phyloP scores from a whole-genome alignment of 1,139 yeast species.

The Hyphopichia burtonii region DNA sequence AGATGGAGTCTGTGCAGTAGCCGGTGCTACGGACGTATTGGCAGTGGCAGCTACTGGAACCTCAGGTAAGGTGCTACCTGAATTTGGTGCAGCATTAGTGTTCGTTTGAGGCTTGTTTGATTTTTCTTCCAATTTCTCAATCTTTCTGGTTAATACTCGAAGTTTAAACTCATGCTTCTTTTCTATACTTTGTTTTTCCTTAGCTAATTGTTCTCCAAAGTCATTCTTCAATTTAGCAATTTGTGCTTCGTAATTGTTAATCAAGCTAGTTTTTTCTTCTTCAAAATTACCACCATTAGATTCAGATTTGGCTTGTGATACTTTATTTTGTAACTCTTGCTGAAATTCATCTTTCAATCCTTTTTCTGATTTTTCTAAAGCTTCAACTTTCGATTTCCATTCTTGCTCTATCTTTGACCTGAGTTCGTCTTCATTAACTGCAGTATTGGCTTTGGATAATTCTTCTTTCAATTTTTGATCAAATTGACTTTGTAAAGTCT shows the following conservation, averaged over 20 bases:
- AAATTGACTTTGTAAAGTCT: slow-evolving; percentile 11
- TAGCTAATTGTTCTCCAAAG: slow-evolving; percentile 28
- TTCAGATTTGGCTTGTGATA: slow-evolving; percentile 5
- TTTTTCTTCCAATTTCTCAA: slow-evolving; percentile 32
- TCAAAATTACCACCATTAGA: slow-evolving; percentile 8
- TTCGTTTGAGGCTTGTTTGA: slow-evolving; percentile 1
- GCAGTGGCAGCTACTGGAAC: neutral
- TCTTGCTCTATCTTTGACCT: slow-evolving; percentile 14
- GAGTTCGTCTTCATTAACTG: slow-evolving; percentile 5
- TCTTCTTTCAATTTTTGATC: slow-evolving; percentile 14
- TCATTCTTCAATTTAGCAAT: slow-evolving; percentile 25
- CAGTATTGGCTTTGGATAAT: slow-evolving; percentile 8
- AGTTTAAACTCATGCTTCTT: slow-evolving; percentile 43
- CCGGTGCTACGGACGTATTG: neutral
- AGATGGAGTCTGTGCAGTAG: neutral
- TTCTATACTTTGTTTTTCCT: slow-evolving; percentile 33
- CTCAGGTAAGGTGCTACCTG: neutral
- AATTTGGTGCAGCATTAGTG: neutral
- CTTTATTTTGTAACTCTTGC: slow-evolving; percentile 9
- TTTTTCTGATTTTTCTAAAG: slow-evolving; percentile 19
- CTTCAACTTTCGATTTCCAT: slow-evolving; percentile 14
- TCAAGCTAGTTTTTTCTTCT: slow-evolving; percentile 7
- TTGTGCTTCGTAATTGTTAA: slow-evolving; percentile 19
- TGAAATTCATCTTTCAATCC: slow-evolving; percentile 16
- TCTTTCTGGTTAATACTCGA: slow-evolving; percentile 43